Percentiles rank a stretch among this genome's conserved stretches.
Evolutionary conservation across 139 green algal species (phyloP).

Genomic region (Protoeuglena noctilucae): DNA sequence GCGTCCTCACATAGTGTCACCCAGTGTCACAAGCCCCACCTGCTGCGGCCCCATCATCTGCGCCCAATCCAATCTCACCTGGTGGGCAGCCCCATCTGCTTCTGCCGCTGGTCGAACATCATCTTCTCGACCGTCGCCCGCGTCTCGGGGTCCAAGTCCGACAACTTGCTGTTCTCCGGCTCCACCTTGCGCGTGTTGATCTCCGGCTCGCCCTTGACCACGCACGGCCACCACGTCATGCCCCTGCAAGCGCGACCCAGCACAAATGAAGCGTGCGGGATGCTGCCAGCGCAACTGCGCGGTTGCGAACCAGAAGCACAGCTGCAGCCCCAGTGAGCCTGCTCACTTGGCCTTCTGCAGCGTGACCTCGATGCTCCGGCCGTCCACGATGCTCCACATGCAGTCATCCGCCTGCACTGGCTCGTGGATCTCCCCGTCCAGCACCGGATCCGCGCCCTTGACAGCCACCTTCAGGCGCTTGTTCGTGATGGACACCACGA

Average conservation of each 20-base stretch:
- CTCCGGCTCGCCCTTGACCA: conserved; percentile 61
- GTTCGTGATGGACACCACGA: conserved; percentile 49
- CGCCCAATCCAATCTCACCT: too few species aligned
- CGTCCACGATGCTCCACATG: conserved; percentile 57
- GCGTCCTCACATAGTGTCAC: too few species aligned
- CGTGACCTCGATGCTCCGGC: conserved; percentile 47
- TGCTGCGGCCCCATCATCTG: too few species aligned
- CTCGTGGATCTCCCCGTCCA: conserved; percentile 55
- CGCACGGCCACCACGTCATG: conserved; percentile 84
- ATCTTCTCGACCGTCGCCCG: conserved; percentile 83
- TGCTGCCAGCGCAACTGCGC: too few species aligned
- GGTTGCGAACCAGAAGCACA: too few species aligned
- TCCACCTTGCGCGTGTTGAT: conserved; percentile 87
- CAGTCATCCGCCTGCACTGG: conserved; percentile 70
- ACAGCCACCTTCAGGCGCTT: conserved; percentile 43
- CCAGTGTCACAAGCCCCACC: too few species aligned
- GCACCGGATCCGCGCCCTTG: conserved; percentile 27
- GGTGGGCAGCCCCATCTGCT: conserved; percentile 80
- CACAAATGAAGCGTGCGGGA: too few species aligned
- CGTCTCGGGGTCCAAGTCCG: conserved; percentile 85
- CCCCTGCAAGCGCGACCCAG: too few species aligned
- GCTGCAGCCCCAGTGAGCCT: conserved; percentile 34
- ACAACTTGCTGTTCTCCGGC: conserved; percentile 87
- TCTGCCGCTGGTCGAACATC: conserved; percentile 94
- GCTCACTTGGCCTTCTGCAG: conserved; percentile 49